A percentile compares a stretch with the other conserved stretches of the same genome.
These are phyloP conservation scores for Peterozyma xylosa DNA, from an alignment of 805 yeast species.

Conservation along the genomic window DNA sequence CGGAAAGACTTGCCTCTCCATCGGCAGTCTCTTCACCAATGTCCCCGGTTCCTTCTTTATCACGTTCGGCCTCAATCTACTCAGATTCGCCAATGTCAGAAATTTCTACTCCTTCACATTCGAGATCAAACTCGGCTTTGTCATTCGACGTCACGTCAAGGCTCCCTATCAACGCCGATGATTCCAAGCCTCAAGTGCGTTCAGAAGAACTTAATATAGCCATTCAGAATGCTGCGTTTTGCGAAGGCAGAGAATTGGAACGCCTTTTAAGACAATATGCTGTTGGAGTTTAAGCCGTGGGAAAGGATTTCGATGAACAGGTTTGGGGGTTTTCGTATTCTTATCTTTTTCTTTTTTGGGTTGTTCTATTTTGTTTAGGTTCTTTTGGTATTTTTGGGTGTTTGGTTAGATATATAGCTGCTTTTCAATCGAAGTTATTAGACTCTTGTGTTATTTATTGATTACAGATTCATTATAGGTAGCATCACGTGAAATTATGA, in stretches of 20 bases:
- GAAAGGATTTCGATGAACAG: too few species aligned
- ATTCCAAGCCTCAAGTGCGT: neutral
- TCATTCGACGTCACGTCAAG: neutral
- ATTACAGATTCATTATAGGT: too few species aligned
- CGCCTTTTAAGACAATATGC: slow-evolving; percentile 7
- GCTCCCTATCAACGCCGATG: too few species aligned
- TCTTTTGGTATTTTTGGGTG: too few species aligned
- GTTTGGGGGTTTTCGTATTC: too few species aligned
- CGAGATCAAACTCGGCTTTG: slow-evolving; percentile 6
- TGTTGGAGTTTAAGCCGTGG: neutral
- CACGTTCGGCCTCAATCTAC: neutral
- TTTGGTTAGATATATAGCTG: too few species aligned
- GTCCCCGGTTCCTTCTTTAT: slow-evolving; percentile 1
- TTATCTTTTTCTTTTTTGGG: too few species aligned
- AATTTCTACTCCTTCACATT: slow-evolving; percentile 1
- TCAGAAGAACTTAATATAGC: neutral
- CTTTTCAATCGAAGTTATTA: too few species aligned
- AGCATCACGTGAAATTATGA: too few species aligned
- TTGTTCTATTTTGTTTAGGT: too few species aligned
- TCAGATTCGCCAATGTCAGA: neutral
- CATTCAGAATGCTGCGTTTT: slow-evolving; percentile 1
- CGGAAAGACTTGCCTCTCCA: neutral
- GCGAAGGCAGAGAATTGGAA: slow-evolving; percentile 7
- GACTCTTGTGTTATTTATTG: too few species aligned
- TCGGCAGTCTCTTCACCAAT: slow-evolving; percentile 1